phyloP scores from a whole-genome alignment of 129 eudicot species.

The carrot (Daucus carota) region DNA sequence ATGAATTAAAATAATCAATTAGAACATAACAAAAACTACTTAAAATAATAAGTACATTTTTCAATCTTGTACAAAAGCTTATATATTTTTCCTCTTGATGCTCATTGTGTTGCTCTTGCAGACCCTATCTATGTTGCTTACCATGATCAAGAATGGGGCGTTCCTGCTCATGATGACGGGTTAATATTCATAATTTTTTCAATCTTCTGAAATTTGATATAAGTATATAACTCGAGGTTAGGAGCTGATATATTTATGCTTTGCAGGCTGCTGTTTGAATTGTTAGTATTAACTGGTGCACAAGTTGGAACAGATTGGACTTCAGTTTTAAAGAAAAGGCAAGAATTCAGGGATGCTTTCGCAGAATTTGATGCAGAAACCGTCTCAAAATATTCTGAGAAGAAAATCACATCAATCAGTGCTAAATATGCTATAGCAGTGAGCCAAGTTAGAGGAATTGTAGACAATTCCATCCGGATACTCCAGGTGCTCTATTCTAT shows the following conservation, averaged over 20 bases:
- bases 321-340: constrained; percentile 62
- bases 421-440: constrained; percentile 44
- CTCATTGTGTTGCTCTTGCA: constrained; percentile 17
- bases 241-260: background rate
- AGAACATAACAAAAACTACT: background rate
- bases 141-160: constrained; percentile 98
- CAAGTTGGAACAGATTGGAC: constrained; percentile 98
- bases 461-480: constrained; percentile 69
- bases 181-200: constrained; percentile 6
- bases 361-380: constrained; percentile 70
- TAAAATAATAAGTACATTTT: background rate
- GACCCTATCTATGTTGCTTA: constrained; percentile 75
- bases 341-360: constrained; percentile 68
- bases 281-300: constrained; percentile 69
- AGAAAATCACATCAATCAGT: constrained; percentile 49
- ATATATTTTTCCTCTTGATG: background rate
- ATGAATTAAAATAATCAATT: background rate
- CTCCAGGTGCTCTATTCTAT: constrained; percentile 37
- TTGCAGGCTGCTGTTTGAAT: constrained; percentile 67
- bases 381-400: constrained; percentile 64
- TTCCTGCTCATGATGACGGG: constrained; percentile 89
- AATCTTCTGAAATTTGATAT: too few relatives aligned
- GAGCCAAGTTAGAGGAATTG: constrained; percentile 62
- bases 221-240: too few relatives aligned
- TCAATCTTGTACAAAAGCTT: background rate